A percentile compares a stretch with the other conserved stretches of the same genome.
These are phyloP conservation scores for Megacollybia platyphylla DNA, from an alignment of 1,284 basidiomycete species.

Conservation along the genomic window DNA sequence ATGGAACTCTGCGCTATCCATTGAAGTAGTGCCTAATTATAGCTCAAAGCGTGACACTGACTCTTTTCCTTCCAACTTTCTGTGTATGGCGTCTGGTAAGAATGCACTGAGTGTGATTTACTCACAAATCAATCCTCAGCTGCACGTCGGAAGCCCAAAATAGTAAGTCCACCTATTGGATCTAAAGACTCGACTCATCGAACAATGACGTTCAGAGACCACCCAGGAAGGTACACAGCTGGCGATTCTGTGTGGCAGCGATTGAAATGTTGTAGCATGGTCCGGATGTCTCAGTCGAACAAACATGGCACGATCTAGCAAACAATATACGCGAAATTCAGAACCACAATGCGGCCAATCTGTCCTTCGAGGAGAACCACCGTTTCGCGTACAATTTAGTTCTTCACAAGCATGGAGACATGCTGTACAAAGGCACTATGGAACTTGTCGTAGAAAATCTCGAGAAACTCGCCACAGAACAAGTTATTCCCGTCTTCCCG, in stretches of 20 bases:
- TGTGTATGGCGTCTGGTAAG: background rate
- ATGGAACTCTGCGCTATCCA: constrained; percentile 58
- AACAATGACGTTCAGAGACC: constrained; percentile 27
- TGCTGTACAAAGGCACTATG: constrained; percentile 82
- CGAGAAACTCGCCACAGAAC: constrained; percentile 62
- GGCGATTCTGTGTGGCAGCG: background rate
- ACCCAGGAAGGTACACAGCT: constrained; percentile 32
- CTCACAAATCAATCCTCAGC: constrained; percentile 5
- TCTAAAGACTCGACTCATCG: constrained; percentile 4
- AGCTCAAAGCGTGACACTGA: background rate
- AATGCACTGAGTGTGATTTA: background rate
- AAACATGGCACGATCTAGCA: constrained; percentile 67
- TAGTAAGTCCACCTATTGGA: constrained; percentile 19
- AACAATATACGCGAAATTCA: constrained; percentile 91
- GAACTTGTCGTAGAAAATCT: constrained; percentile 77
- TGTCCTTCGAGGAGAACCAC: constrained; percentile 97
- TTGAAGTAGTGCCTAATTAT: constrained; percentile 5
- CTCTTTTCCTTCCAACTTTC: background rate
- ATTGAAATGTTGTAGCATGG: constrained; percentile 35
- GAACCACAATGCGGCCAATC: constrained; percentile 83
- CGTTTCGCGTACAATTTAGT: constrained; percentile 93
- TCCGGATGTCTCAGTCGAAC: constrained; percentile 52
- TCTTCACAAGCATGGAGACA: constrained; percentile 75
- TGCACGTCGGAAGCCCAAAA: constrained; percentile 23
- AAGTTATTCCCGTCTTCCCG: constrained; percentile 80